A percentile compares a stretch with the other conserved stretches of the same genome.
phyloP scores from a whole-genome alignment of 306 rosid species.

The Dalbergia oliveri region DNA sequence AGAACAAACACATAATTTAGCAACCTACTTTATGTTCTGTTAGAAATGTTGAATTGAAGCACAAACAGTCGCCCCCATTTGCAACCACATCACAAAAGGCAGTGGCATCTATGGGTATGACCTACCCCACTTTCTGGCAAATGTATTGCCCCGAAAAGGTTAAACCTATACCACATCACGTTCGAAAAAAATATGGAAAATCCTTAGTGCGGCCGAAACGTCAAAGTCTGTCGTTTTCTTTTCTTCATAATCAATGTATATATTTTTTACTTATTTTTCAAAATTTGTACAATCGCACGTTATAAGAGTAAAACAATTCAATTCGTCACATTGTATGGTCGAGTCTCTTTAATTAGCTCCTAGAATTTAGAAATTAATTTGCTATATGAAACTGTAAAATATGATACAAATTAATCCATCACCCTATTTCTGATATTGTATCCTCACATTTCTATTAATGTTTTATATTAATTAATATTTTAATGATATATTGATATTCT shows the following conservation, averaged over 20 bases:
- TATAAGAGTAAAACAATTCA: too few species aligned
- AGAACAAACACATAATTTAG: background rate
- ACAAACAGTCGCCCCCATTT: slow-evolving; percentile 35
- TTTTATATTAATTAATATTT: too few species aligned
- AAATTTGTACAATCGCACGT: too few species aligned
- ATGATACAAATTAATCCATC: too few species aligned
- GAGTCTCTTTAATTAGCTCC: too few species aligned
- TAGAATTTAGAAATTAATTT: too few species aligned
- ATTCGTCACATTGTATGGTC: too few species aligned
- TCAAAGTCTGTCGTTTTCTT: slow-evolving; percentile 45
- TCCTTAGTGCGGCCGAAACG: slow-evolving; percentile 49
- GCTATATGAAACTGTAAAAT: too few species aligned
- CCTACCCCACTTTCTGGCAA: slow-evolving; percentile 51
- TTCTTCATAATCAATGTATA: background rate
- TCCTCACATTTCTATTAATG: too few species aligned
- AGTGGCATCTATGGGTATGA: slow-evolving; percentile 46
- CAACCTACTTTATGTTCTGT: background rate
- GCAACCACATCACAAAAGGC: slow-evolving; percentile 45
- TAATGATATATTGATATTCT: too few species aligned
- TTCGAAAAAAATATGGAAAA: slow-evolving; percentile 38
- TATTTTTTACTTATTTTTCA: background rate
- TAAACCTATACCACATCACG: slow-evolving; percentile 47
- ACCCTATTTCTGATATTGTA: too few species aligned
- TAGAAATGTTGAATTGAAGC: slow-evolving; percentile 38
- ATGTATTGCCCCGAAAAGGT: slow-evolving; percentile 55